Evolutionary conservation across 345 rosid genomes (phyloP), one percentile per base, ranked within the genome.

Genomic region (Physaria fendleri): DNA sequence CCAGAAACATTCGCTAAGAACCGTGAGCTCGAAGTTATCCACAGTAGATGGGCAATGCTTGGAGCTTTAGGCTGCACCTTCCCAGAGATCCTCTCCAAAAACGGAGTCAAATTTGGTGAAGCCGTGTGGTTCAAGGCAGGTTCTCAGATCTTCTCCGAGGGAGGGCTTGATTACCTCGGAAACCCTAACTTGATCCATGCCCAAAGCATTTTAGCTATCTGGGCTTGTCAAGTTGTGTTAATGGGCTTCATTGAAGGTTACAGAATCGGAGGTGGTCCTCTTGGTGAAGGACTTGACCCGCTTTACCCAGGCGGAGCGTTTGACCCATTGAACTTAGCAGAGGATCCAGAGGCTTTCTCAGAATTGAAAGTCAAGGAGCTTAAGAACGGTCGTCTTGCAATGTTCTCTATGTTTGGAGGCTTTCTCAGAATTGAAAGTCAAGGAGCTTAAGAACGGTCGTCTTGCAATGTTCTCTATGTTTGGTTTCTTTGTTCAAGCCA

Each of bases 61-160:
- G 76, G 74, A 0, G 85, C 75, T 28, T 54, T 73, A 47, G 82
- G 78, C 16, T 77, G 82, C 37, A 75, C 74, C 16, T 80, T 78
- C 75, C 82, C 80, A 0, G 80, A 77, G 56, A 74, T 78, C 28
- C 81, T 78, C 18, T 57, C 79, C 22, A 68, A 70, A 61, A 78
- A 78, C 16, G 79, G 83, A 38, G 81, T 78, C 8, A 74, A 78
- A 48, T 71, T 81, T 37, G 81, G 81, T 0, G 83, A 76, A 57
- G 78, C 79, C 17, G 78, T 69, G 9, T 76, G 83, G 79, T 76
- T 78, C 75, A 81, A 76, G 44, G 79, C 78, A 15, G 79, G 79
- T 6, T 59, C 77, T 42, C 79, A 77, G 27, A 77, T 77, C 66
- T 75, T 73, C 72, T 71, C 80, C 0, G 72, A 68, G 25, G 77